Conservation (phyloP, 805 yeast species). For the Kuraishia cidri region DNA sequence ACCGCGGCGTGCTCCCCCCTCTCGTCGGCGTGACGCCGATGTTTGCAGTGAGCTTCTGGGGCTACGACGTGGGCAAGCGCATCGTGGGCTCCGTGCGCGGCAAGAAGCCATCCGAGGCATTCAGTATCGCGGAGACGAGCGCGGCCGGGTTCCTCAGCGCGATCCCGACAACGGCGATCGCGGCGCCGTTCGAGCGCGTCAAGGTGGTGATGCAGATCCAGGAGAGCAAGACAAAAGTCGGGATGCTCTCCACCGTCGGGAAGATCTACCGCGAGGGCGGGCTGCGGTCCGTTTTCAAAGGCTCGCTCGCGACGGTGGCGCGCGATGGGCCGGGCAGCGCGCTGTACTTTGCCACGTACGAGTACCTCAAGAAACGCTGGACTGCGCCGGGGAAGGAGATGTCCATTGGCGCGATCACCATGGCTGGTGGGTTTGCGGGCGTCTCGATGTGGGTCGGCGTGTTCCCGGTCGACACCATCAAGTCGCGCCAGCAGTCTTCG, state of each 20-base stretch:
- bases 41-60: constrained; percentile 98
- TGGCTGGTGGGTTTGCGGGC: constrained; percentile 96
- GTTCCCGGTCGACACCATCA: constrained; percentile 94
- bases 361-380: constrained; percentile 58
- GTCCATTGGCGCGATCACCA: constrained; percentile 65
- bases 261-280: constrained; percentile 78
- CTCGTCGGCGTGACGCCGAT: constrained; percentile 95
- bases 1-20: constrained; percentile 93
- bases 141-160: constrained; percentile 94
- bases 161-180: constrained; percentile 87
- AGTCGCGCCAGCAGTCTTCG: constrained; percentile 71
- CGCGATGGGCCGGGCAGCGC: constrained; percentile 99
- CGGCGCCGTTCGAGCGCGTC: constrained; percentile 97
- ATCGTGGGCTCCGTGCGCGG: constrained; percentile 42
- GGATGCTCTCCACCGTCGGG: constrained; percentile 52
- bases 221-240: constrained; percentile 31
- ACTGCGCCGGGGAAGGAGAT: constrained; percentile 41
- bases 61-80: constrained; percentile 87
- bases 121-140: constrained; percentile 65
- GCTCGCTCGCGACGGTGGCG: constrained; percentile 85
- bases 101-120: constrained; percentile 21
- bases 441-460: constrained; percentile 95
- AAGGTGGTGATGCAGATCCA: constrained; percentile 89
- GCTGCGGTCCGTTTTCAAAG: constrained; percentile 75
- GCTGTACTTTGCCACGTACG: constrained; percentile 90